Conservation (phyloP, 176 grass and related monocot genomes). For the Ensete glaucum region DNA sequence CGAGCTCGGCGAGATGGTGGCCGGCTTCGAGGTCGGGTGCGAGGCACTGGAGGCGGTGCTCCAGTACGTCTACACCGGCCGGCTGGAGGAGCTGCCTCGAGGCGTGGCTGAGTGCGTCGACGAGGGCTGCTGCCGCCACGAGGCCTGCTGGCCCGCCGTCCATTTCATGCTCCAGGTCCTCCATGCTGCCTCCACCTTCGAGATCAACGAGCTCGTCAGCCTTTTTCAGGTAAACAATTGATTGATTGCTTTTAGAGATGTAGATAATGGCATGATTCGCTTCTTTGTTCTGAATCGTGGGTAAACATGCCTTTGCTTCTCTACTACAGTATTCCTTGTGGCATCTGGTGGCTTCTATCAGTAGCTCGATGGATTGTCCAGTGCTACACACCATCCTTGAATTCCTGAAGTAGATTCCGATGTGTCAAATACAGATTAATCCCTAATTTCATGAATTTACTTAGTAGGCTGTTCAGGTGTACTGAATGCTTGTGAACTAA, state of each 20-base stretch:
- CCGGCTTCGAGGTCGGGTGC: neutral
- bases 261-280: neutral
- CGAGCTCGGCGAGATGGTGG: slow-evolving; percentile 10
- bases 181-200: slow-evolving; percentile 7
- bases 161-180: slow-evolving; percentile 23
- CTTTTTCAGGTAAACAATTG: slow-evolving; percentile 7
- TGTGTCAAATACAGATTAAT: too few relatives aligned
- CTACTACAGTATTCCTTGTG: neutral
- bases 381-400: too few relatives aligned
- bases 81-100: slow-evolving; percentile 6
- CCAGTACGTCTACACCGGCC: slow-evolving; percentile 4
- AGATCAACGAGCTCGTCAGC: slow-evolving; percentile 18
- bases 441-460: too few relatives aligned
- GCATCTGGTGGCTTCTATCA: too few relatives aligned
- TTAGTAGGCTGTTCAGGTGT: too few relatives aligned
- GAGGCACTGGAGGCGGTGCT: slow-evolving; percentile 9
- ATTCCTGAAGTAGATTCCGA: too few relatives aligned
- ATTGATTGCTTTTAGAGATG: neutral
- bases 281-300: neutral
- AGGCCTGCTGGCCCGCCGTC: slow-evolving; percentile 17
- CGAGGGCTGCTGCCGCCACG: neutral
- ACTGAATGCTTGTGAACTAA: too few relatives aligned
- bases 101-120: slow-evolving; percentile 5
- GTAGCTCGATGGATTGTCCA: too few relatives aligned
- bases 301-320: neutral